phyloP scores from a whole-genome alignment of 441 rosid genomes.

The Macaranga tanarius region DNA sequence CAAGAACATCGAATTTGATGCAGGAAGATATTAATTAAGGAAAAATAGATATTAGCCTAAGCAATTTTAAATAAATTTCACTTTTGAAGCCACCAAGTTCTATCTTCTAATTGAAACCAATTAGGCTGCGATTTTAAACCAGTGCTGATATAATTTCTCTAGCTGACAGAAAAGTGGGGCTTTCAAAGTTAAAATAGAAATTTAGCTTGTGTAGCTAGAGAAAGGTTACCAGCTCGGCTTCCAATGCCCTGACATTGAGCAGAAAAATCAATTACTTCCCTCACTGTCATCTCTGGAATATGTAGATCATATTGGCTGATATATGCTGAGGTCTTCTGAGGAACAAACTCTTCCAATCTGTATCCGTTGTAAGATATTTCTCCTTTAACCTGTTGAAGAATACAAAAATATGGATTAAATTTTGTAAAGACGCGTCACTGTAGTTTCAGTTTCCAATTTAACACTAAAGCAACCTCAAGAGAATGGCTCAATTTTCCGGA shows the following conservation, averaged over 20 bases:
- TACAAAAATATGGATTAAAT: background rate
- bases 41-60: background rate
- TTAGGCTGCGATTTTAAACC: too few relatives aligned
- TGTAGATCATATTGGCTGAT: slow-evolving; percentile 53
- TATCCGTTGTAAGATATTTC: slow-evolving; percentile 47
- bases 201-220: background rate
- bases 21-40: background rate
- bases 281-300: slow-evolving; percentile 62
- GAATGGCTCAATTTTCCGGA: slow-evolving; percentile 49
- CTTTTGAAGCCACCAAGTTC: background rate
- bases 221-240: slow-evolving; percentile 40
- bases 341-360: slow-evolving; percentile 43
- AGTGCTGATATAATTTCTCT: too few relatives aligned
- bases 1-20: slow-evolving; percentile 2
- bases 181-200: too few relatives aligned
- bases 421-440: background rate
- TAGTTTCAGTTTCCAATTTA: background rate
- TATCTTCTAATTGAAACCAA: too few relatives aligned
- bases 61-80: background rate
- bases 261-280: slow-evolving; percentile 58
- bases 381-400: slow-evolving; percentile 36
- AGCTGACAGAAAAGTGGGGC: too few relatives aligned
- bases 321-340: slow-evolving; percentile 54
- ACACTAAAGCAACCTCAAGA: slow-evolving; percentile 42
- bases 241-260: slow-evolving; percentile 55